Evolutionary conservation across 164 flowering plant species (phyloP), one percentile per base, ranked within the genome.

Genomic region (Umbellularia californica): DNA sequence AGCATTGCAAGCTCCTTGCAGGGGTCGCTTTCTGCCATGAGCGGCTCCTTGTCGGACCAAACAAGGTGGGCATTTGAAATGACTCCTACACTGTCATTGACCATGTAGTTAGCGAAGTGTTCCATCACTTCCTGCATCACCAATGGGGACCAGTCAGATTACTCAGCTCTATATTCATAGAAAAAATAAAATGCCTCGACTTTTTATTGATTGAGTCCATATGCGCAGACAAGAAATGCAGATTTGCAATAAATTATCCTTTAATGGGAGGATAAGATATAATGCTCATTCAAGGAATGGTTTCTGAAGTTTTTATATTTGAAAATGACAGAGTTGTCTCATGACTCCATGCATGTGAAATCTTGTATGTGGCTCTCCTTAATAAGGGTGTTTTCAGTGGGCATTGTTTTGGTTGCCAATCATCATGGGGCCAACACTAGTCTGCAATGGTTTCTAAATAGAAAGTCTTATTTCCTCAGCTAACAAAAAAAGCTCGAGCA

Each of bases 41-140:
- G 7, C 0, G 74, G 81, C 66, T 86, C 87, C 75, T 33, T 83
- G 74, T 94, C 98, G 3, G 97, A 95, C 75, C 84, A 89, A 5
- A 74, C 97, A 0, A 85, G 83, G 75, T 92, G 98, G 11, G 96
- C 90, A 82, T 90, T 91, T 30, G 93, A 84, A 73, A 94, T 92
- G 72, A 88, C 81, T 15, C 98, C 97, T 63, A 94, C 82, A 81
- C 90, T 91, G 81, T 93, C 95, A 71, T 93, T 93, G 30, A 90
- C 83, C 22, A 90, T 93, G 80, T 90, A 94, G 76, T 94, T 82
- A 41, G 87, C 65, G 60, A 94, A 93, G 69, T 92, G 90, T 80
- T 87, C 89, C 76, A 84, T 77, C 27, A 94, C 82, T 74, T 94
- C 95, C 94, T 93, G 89, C 51, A 83, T 24, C n/a, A 50, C 50